A percentile compares a stretch with the other conserved stretches of the same genome.
Conservation (phyloP, 2,329 filamentous ascomycete genomes). For the Hypoxylon sp. region DNA sequence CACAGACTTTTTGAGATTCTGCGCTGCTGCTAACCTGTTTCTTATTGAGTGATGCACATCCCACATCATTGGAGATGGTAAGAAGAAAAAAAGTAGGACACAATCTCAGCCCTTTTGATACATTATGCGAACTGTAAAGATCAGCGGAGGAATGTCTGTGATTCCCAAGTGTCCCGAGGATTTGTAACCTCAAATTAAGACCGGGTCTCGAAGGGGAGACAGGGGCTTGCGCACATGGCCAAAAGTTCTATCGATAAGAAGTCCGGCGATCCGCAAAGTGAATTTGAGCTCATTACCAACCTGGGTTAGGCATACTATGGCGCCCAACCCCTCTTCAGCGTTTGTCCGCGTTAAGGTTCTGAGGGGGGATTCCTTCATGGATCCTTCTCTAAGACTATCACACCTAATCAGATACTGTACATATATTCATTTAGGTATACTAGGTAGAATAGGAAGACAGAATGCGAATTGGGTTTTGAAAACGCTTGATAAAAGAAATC, state of each 20-base stretch:
- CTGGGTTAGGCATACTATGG: conserved; percentile 14
- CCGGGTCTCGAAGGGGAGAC: conserved; percentile 6
- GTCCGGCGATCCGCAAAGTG: not conserved
- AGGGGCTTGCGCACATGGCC: conserved; percentile 19
- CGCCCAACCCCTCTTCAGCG: not conserved
- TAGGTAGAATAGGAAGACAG: not conserved
- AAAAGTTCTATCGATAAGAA: conserved; percentile 16
- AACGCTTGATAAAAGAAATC: too few species aligned
- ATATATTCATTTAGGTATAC: not conserved
- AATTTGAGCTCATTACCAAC: conserved; percentile 10
- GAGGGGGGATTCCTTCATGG: too few species aligned
- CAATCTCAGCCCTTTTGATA: too few species aligned
- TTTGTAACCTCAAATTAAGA: conserved; percentile 24
- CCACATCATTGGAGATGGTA: too few species aligned
- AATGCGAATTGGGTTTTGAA: too few species aligned
- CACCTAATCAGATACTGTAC: too few species aligned
- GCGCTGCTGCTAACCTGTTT: too few species aligned
- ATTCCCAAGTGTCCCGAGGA: conserved; percentile 18
- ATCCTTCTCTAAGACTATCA: too few species aligned
- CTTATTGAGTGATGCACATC: too few species aligned
- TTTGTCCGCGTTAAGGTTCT: conserved; percentile 10
- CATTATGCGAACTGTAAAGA: too few species aligned
- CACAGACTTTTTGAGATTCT: too few species aligned
- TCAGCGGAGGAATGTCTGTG: not conserved
- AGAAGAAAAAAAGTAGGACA: too few species aligned